Percentiles rank a stretch among this genome's conserved stretches.
These are phyloP conservation scores for Hypoxylon crocopeplum DNA, from an alignment of 495 filamentous ascomycete species.

Conservation along the genomic window DNA sequence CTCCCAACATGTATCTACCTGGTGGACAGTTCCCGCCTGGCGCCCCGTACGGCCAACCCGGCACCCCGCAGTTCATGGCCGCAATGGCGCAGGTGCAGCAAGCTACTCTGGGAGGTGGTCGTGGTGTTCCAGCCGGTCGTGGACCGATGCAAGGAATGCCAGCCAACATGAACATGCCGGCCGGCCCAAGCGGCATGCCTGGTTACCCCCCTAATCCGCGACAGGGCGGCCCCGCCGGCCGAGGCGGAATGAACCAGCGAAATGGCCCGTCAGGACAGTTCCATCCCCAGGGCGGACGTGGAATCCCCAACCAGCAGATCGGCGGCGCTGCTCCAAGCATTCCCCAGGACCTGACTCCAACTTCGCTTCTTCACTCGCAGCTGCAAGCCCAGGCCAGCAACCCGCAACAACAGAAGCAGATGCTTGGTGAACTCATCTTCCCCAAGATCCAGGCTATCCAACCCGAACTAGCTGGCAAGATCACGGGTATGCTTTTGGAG, in stretches of 20 bases:
- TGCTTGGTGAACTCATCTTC: slow-evolving; percentile 95
- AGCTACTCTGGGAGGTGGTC: slow-evolving; percentile 66
- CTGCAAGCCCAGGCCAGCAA: slow-evolving; percentile 58
- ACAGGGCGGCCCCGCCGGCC: slow-evolving; percentile 53
- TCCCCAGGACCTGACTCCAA: slow-evolving; percentile 46
- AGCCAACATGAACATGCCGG: slow-evolving; percentile 56
- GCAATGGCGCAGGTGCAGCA: slow-evolving; percentile 74
- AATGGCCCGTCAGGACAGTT: slow-evolving; percentile 45
- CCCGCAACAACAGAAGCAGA: slow-evolving; percentile 88
- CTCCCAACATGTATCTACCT: slow-evolving; percentile 78
- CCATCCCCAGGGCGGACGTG: slow-evolving; percentile 64
- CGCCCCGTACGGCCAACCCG: slow-evolving; percentile 54
- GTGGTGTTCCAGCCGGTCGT: slow-evolving; percentile 74
- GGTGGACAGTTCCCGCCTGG: slow-evolving; percentile 74
- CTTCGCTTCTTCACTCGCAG: slow-evolving; percentile 56
- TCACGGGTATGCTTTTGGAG: slow-evolving; percentile 98
- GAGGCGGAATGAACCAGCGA: slow-evolving; percentile 48
- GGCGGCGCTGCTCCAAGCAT: slow-evolving; percentile 44
- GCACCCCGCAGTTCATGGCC: slow-evolving; percentile 61
- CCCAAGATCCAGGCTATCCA: slow-evolving; percentile 95
- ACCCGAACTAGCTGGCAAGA: slow-evolving; percentile 96
- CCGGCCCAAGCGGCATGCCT: slow-evolving; percentile 66
- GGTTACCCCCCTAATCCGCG: slow-evolving; percentile 63
- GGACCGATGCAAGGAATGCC: slow-evolving; percentile 78
- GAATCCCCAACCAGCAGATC: slow-evolving; percentile 44